Evolutionary conservation across 2,329 filamentous ascomycete genomes (phyloP).

Genomic region (Hawksworthiomyces lignivorus): DNA sequence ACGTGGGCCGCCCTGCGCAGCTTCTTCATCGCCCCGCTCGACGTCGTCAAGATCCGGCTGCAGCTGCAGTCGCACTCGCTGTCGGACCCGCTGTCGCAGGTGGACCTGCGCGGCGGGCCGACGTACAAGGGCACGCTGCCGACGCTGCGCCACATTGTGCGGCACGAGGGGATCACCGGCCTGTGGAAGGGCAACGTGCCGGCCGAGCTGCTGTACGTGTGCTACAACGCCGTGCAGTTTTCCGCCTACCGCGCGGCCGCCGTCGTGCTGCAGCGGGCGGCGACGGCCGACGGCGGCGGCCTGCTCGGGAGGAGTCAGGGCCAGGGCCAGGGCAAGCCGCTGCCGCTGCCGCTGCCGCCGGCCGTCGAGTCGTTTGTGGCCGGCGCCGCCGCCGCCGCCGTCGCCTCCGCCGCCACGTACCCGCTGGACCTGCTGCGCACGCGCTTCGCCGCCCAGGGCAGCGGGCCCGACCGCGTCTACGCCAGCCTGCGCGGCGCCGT

Average conservation of each 20-base stretch:
- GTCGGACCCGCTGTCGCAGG: slow-evolving; percentile 60
- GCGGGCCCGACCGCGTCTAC: slow-evolving; percentile 62
- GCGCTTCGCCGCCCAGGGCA: slow-evolving; percentile 91
- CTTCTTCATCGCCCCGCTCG: slow-evolving; percentile 89
- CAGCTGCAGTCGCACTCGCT: slow-evolving; percentile 86
- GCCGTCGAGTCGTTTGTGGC: slow-evolving; percentile 73
- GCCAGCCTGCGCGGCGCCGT: slow-evolving; percentile 60
- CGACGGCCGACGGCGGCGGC: not conserved
- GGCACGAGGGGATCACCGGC: slow-evolving; percentile 72
- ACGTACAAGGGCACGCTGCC: slow-evolving; percentile 68
- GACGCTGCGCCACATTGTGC: slow-evolving; percentile 69
- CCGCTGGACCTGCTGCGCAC: slow-evolving; percentile 89
- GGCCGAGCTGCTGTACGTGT: slow-evolving; percentile 88
- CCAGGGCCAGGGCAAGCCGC: slow-evolving; percentile 15
- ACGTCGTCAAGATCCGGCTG: slow-evolving; percentile 96
- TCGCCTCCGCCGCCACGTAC: slow-evolving; percentile 79
- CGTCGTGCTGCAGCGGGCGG: slow-evolving; percentile 47
- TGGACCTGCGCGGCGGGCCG: slow-evolving; percentile 36
- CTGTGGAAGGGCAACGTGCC: slow-evolving; percentile 98
- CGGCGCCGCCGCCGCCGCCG: slow-evolving; percentile 73
- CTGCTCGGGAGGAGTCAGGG: slow-evolving; percentile 16
- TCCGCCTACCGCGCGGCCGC: slow-evolving; percentile 73
- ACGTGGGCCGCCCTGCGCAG: slow-evolving; percentile 39
- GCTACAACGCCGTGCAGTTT: slow-evolving; percentile 86
- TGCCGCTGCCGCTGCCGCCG: slow-evolving; percentile 45